These are phyloP conservation scores for Scutellaria barbata DNA, from an alignment of 257 asterid genomes.

Conservation along the genomic window DNA sequence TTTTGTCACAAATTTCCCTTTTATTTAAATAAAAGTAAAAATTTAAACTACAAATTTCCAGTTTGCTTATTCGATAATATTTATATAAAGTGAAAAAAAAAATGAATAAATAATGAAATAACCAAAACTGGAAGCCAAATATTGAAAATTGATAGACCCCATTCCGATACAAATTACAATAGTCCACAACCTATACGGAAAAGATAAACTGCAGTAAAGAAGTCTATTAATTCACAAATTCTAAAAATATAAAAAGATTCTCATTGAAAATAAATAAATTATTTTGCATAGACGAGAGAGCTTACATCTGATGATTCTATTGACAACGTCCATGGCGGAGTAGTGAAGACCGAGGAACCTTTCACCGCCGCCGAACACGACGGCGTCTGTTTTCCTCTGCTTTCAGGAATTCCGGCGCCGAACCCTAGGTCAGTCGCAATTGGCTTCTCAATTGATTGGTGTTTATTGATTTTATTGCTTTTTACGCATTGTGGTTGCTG, in stretches of 20 bases:
- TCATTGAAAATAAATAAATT: not conserved
- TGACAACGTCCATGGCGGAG: slow-evolving; percentile 52
- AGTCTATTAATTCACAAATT: too few species aligned
- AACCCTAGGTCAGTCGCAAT: slow-evolving; percentile 56
- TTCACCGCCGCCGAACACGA: slow-evolving; percentile 33
- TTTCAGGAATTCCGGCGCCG: slow-evolving; percentile 34
- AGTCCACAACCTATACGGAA: too few species aligned
- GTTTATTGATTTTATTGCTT: not conserved
- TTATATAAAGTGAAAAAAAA: not conserved
- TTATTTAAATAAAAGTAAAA: slow-evolving; percentile 11
- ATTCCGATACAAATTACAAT: too few species aligned
- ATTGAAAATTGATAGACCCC: too few species aligned
- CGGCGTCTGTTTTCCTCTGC: slow-evolving; percentile 27
- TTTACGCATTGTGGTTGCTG: not conserved
- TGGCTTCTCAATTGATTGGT: slow-evolving; percentile 11
- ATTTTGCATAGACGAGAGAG: not conserved
- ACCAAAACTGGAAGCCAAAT: too few species aligned
- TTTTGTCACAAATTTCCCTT: not conserved
- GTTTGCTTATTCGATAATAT: not conserved
- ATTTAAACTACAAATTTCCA: slow-evolving; percentile 12
- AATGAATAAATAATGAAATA: not conserved
- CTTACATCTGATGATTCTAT: slow-evolving; percentile 34
- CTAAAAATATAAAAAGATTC: slow-evolving; percentile 4
- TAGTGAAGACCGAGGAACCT: slow-evolving; percentile 39
- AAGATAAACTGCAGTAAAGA: too few species aligned